These are phyloP conservation scores for Boletus rubroflammeus DNA, from an alignment of 768 basidiomycete species.

Conservation along the genomic window DNA sequence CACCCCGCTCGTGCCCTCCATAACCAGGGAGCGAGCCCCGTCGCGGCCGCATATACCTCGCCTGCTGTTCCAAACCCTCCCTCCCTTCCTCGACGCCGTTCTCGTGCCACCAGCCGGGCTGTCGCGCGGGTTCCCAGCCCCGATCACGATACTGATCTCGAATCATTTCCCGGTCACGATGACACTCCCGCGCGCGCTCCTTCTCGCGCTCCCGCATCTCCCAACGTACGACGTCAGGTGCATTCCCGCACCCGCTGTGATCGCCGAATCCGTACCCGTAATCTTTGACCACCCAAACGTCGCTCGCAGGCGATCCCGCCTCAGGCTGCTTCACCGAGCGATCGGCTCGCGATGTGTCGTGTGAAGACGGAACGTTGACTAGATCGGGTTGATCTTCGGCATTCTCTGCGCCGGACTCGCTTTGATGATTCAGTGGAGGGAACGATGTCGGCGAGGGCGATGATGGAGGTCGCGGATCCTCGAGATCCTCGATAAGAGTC, in stretches of 20 bases:
- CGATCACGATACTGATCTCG: slow-evolving; percentile 20
- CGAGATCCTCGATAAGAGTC: slow-evolving; percentile 22
- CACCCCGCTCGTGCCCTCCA: slow-evolving; percentile 32
- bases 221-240: slow-evolving; percentile 26
- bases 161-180: slow-evolving; percentile 12
- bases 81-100: slow-evolving; percentile 25
- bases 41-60: slow-evolving; percentile 26
- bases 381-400: neutral
- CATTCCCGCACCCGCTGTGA: slow-evolving; percentile 36
- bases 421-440: neutral
- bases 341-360: neutral
- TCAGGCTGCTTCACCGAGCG: slow-evolving; percentile 9
- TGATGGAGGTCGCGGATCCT: neutral
- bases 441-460: neutral
- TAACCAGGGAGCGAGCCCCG: slow-evolving; percentile 35
- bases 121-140: slow-evolving; percentile 14
- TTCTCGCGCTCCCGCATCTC: slow-evolving; percentile 30
- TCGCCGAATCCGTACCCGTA: slow-evolving; percentile 65
- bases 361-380: neutral
- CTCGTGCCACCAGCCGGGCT: slow-evolving; percentile 22
- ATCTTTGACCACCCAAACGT: slow-evolving; percentile 54
- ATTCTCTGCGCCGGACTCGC: neutral
- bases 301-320: slow-evolving; percentile 23
- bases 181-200: slow-evolving; percentile 10
- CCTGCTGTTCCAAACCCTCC: slow-evolving; percentile 23